A percentile compares a stretch with the other conserved stretches of the same genome.
phyloP scores from a whole-genome alignment of 2,329 filamentous ascomycete genomes.

The Cadophora malorum region DNA sequence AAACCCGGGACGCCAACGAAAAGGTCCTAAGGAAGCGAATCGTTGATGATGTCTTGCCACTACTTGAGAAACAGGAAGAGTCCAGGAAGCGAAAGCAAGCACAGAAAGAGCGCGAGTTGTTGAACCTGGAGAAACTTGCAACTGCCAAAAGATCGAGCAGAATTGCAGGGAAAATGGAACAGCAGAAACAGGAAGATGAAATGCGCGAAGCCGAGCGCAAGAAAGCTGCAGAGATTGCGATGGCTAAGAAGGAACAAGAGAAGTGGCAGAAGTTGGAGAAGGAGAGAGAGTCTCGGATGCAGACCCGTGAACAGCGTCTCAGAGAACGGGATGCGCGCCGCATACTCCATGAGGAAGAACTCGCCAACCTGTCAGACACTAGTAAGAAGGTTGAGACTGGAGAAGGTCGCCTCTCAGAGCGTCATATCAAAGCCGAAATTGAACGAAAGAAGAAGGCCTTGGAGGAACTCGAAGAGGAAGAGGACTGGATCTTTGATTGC shows the following conservation, averaged over 20 bases:
- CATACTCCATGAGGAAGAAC: constrained; percentile 82
- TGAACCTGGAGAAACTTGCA: constrained; percentile 85
- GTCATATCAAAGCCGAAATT: constrained; percentile 81
- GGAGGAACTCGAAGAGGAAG: constrained; percentile 69
- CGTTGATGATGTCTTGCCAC: constrained; percentile 79
- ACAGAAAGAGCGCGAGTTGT: constrained; percentile 77
- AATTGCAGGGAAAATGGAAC: constrained; percentile 81
- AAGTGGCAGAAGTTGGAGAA: constrained; percentile 65
- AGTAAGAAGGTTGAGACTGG: constrained; percentile 64
- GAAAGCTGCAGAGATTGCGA: constrained; percentile 67
- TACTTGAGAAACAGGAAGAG: constrained; percentile 80
- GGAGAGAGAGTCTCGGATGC: constrained; percentile 79
- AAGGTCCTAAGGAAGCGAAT: constrained; percentile 76
- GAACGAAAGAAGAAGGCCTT: constrained; percentile 80
- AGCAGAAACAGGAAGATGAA: constrained; percentile 75
- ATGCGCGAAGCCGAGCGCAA: constrained; percentile 73
- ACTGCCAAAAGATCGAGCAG: constrained; percentile 92
- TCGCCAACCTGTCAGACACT: constrained; percentile 79
- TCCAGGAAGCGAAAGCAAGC: constrained; percentile 73
- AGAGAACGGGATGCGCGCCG: constrained; percentile 86
- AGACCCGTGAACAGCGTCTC: constrained; percentile 84
- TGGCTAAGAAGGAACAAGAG: constrained; percentile 71
- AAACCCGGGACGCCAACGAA: constrained; percentile 84
- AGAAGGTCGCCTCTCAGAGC: constrained; percentile 73
- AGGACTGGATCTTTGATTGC: constrained; percentile 95